Percentiles rank a stretch among this genome's conserved stretches.
Conservation (phyloP, 495 filamentous ascomycete species). For the Letharia columbiana region DNA sequence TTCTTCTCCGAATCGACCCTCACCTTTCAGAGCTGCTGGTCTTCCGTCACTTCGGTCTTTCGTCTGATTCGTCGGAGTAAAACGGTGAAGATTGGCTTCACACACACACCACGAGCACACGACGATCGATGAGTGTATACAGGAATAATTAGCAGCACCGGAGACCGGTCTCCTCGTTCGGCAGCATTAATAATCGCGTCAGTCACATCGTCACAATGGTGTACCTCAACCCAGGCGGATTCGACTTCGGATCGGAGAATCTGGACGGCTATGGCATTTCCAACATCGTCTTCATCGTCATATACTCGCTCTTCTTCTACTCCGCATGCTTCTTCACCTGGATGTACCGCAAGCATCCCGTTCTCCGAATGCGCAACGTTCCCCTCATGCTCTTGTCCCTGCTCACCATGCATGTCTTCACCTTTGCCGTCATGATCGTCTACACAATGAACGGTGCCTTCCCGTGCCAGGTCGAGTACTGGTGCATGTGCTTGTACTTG, state of each 20-base stretch:
- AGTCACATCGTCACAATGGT: neutral
- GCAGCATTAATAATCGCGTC: neutral
- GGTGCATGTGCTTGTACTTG: slow-evolving; percentile 64
- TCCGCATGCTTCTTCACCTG: slow-evolving; percentile 47
- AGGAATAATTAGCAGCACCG: neutral
- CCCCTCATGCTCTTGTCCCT: slow-evolving; percentile 49
- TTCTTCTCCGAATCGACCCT: neutral
- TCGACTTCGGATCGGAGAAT: slow-evolving; percentile 13
- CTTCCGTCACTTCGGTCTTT: neutral
- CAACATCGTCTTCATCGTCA: slow-evolving; percentile 12
- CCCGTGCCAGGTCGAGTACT: slow-evolving; percentile 52
- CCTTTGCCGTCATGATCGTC: slow-evolving; percentile 46
- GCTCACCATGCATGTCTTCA: slow-evolving; percentile 55
- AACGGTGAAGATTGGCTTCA: neutral
- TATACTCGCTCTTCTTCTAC: slow-evolving; percentile 30
- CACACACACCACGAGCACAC: neutral
- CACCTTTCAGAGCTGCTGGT: neutral
- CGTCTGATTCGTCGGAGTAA: neutral
- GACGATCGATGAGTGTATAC: neutral
- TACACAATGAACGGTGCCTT: slow-evolving; percentile 50
- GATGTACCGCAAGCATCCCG: slow-evolving; percentile 46
- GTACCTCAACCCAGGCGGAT: slow-evolving; percentile 17
- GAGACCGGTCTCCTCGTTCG: neutral
- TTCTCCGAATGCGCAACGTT: slow-evolving; percentile 54
- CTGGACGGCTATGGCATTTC: slow-evolving; percentile 20